Evolutionary conservation across 768 basidiomycete species (phyloP).

Genomic region (Coprinopsis strossmayeri): DNA sequence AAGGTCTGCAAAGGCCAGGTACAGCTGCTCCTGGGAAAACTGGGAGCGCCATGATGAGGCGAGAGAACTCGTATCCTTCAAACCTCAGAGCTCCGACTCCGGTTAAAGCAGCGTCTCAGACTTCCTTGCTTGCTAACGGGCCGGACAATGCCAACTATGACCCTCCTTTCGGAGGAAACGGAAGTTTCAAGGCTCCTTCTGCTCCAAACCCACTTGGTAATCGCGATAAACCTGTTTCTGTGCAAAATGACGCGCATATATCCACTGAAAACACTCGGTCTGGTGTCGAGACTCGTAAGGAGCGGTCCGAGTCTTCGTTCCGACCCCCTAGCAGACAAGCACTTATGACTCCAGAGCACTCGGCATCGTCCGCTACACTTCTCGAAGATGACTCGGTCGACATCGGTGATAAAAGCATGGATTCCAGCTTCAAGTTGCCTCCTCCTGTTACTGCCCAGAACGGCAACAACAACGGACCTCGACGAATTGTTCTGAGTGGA

Average conservation of each 20-base stretch:
- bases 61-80: background rate
- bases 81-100: constrained; percentile 1
- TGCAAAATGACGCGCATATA: constrained; percentile 24
- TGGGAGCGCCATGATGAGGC: background rate
- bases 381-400: background rate
- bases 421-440: constrained; percentile 1
- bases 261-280: constrained; percentile 7
- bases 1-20: background rate
- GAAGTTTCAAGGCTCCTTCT: background rate
- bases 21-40: background rate
- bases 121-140: background rate
- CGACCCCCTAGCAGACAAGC: background rate
- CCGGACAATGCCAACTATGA: background rate
- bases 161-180: background rate
- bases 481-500: constrained; percentile 9
- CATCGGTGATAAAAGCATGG: background rate
- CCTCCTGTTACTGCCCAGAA: background rate
- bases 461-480: constrained; percentile 6
- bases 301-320: background rate
- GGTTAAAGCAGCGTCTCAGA: background rate
- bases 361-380: background rate
- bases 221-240: background rate
- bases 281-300: background rate
- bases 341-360: constrained; percentile 2
- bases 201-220: background rate